Conservation (phyloP, 345 rosid species). For the Citrus maxima region DNA sequence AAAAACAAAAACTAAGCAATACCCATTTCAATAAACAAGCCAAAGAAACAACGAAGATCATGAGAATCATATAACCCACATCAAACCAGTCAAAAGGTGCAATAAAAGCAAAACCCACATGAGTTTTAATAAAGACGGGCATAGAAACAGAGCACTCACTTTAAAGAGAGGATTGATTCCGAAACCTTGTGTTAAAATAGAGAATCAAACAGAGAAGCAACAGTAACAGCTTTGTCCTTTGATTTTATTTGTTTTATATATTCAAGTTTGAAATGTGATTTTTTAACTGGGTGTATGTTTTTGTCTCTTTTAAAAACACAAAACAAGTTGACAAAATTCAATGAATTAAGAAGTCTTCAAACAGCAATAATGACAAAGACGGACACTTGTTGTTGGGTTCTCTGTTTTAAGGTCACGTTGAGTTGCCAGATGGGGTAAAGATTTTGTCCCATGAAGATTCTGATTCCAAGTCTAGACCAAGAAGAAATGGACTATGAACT, state of each 20-base stretch:
- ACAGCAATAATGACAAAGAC: neutral
- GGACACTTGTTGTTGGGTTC: constrained; percentile 7
- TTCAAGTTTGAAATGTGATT: neutral
- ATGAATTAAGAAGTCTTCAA: neutral
- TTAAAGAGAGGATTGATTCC: neutral
- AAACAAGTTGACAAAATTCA: neutral
- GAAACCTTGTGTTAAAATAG: constrained; percentile 10
- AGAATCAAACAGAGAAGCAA: constrained; percentile 14
- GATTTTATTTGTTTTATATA: neutral
- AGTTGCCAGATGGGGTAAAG: neutral
- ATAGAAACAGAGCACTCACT: constrained; percentile 21
- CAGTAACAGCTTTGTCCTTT: neutral
- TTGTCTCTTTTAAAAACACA: neutral
- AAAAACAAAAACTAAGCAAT: neutral
- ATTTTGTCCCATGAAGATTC: neutral
- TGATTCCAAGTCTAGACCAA: neutral
- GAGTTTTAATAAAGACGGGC: neutral
- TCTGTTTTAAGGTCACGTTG: neutral
- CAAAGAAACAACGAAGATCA: neutral
- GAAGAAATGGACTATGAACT: neutral
- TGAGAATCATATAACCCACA: neutral
- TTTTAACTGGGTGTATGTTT: neutral
- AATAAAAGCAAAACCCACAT: constrained; percentile 1
- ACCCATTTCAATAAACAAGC: constrained; percentile 3
- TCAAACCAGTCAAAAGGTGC: neutral